A percentile compares a stretch with the other conserved stretches of the same genome.
Evolutionary conservation across 192 early-diverging fungal species (phyloP).

Genomic region (Backusella sp.): DNA sequence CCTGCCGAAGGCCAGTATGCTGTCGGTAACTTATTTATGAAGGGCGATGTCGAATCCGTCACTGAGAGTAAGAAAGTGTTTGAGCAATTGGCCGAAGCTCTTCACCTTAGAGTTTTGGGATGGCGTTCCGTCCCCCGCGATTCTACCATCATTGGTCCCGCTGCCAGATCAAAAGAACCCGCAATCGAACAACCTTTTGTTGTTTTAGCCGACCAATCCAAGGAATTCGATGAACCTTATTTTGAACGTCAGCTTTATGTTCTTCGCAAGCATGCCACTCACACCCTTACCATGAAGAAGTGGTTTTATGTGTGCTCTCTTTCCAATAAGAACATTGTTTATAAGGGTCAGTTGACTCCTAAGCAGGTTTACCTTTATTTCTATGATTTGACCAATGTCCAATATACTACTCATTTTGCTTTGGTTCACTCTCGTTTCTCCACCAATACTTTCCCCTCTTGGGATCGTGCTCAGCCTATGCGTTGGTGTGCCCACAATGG

Average conservation of each 20-base stretch:
- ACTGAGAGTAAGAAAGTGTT: conserved; percentile 73
- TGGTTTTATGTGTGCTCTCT: conserved; percentile 99
- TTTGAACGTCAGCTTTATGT: conserved; percentile 90
- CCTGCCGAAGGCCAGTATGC: conserved; percentile 87
- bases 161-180: conserved; percentile 87
- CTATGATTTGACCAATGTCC: conserved; percentile 80
- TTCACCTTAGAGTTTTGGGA: conserved; percentile 76
- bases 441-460: conserved; percentile 98
- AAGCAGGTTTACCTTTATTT: conserved; percentile 95
- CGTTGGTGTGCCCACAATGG: conserved; percentile 98
- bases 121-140: conserved; percentile 91
- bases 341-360: conserved; percentile 96
- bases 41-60: conserved; percentile 60
- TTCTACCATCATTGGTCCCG: conserved; percentile 86
- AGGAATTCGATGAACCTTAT: conserved; percentile 47
- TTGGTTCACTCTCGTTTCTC: conserved; percentile 99
- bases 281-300: conserved; percentile 79
- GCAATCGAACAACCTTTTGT: conserved; percentile 92
- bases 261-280: conserved; percentile 87
- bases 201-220: conserved; percentile 46
- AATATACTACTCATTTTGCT: conserved; percentile 89
- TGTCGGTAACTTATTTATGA: conserved; percentile 95
- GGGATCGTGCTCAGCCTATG: conserved; percentile 99
- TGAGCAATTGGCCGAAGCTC: conserved; percentile 73
- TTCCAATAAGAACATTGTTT: conserved; percentile 89